Conservation (phyloP, 208 protist species). For the Acanthamoeba culbertsoni region DNA sequence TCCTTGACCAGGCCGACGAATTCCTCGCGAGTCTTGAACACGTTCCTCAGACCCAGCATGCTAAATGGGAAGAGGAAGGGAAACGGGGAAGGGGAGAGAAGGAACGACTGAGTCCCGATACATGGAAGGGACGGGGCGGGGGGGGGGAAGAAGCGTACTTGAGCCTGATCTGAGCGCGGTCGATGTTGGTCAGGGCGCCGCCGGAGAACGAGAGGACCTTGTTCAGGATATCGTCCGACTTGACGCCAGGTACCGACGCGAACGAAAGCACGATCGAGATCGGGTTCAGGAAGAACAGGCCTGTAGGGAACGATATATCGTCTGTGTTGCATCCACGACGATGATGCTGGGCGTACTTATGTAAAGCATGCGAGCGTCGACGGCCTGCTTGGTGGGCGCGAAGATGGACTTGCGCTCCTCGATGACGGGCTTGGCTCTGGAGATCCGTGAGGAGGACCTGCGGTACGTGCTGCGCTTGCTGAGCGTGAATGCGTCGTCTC, state of each 20-base stretch:
- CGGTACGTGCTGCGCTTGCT: neutral
- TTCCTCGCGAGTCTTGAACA: conserved; percentile 47
- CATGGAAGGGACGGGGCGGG: neutral
- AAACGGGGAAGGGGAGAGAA: neutral
- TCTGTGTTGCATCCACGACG: no score
- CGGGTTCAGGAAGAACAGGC: conserved; percentile 50
- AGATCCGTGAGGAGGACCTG: neutral
- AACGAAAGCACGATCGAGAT: conserved; percentile 47
- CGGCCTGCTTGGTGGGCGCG: neutral
- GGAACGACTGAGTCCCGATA: neutral
- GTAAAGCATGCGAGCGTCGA: neutral
- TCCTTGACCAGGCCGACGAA: neutral
- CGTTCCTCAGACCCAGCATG: conserved; percentile 7
- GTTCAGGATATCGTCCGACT: conserved; percentile 51
- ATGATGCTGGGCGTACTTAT: neutral
- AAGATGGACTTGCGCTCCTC: conserved; percentile 17
- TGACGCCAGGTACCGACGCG: neutral
- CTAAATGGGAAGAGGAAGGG: neutral
- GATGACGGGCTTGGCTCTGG: neutral
- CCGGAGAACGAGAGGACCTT: conserved; percentile 50
- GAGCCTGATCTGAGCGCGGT: neutral
- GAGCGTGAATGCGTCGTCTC: neutral
- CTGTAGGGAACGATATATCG: no score
- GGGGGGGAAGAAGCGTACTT: conserved; percentile 1
- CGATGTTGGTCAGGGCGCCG: conserved; percentile 52